Conservation (phyloP, 108 stramenopile species). For the Nitzschia sp. region DNA sequence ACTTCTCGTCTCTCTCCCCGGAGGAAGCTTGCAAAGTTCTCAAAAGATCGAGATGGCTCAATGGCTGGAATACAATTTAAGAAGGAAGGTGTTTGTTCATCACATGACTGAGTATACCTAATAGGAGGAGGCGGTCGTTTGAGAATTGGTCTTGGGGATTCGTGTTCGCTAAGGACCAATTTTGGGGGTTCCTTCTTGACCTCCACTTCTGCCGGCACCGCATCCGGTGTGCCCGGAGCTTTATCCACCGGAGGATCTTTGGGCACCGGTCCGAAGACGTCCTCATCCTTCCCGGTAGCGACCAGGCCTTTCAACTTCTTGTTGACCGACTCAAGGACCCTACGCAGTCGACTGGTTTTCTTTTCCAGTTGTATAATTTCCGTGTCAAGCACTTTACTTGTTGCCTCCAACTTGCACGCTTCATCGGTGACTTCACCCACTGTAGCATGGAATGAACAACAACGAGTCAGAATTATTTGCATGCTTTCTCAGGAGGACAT, state of each 20-base stretch:
- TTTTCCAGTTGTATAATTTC: slow-evolving; percentile 16
- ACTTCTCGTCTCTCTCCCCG: background rate
- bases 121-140: background rate
- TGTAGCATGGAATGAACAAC: background rate
- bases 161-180: too few relatives aligned
- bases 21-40: background rate
- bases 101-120: slow-evolving; percentile 7
- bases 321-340: background rate
- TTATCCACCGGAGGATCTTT: background rate
- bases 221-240: too few relatives aligned
- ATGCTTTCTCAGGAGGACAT: background rate
- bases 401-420: slow-evolving; percentile 18
- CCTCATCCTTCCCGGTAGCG: background rate
- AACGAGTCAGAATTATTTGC: too few relatives aligned
- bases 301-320: background rate
- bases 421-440: slow-evolving; percentile 18
- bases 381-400: background rate
- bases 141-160: too few relatives aligned
- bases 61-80: background rate
- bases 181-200: background rate
- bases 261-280: slow-evolving; percentile 17
- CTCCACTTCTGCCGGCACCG: background rate
- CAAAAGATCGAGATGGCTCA: slow-evolving; percentile 8
- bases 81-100: background rate
- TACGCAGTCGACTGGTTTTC: background rate